Percentiles rank a stretch among this genome's conserved stretches.
Evolutionary conservation across 2,329 filamentous ascomycete genomes (phyloP).

Genomic region (Setomelanomma holmii): DNA sequence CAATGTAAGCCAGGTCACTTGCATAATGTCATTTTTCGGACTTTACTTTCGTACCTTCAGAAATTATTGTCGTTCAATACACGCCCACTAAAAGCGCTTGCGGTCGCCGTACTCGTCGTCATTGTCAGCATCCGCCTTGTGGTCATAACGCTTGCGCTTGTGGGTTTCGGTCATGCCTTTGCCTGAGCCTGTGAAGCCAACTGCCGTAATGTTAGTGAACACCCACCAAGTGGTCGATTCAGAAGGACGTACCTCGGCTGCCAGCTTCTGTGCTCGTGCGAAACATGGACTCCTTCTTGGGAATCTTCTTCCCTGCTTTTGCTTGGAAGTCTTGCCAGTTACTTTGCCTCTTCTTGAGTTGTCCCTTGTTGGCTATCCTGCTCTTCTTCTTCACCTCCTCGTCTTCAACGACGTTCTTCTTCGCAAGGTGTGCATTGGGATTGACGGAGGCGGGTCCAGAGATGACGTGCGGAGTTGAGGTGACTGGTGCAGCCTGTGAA

Average conservation of each 20-base stretch:
- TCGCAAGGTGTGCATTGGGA: constrained; percentile 68
- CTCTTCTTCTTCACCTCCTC: constrained; percentile 73
- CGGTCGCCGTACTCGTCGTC: constrained; percentile 25
- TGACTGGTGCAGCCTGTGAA: constrained; percentile 45
- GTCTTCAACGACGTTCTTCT: constrained; percentile 69
- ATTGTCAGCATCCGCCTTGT: constrained; percentile 53
- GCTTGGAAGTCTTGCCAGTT: constrained; percentile 94
- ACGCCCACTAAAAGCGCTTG: constrained; percentile 11
- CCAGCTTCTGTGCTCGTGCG: constrained; percentile 86
- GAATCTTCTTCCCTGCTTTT: constrained; percentile 70
- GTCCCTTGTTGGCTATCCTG: constrained; percentile 86
- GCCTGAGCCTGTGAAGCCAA: constrained; percentile 95
- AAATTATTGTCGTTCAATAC: background rate
- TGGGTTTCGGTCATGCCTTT: constrained; percentile 95
- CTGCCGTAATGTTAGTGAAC: constrained; percentile 57
- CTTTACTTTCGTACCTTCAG: constrained; percentile 7
- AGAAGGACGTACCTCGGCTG: constrained; percentile 74
- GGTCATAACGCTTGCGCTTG: constrained; percentile 81
- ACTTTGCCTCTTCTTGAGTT: constrained; percentile 86
- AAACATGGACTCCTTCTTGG: constrained; percentile 98
- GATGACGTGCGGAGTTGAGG: constrained; percentile 61
- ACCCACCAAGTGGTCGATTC: no score
- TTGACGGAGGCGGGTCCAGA: constrained; percentile 73
- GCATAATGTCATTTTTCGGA: background rate
- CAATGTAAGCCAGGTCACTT: constrained; percentile 29